A percentile compares a stretch with the other conserved stretches of the same genome.
Evolutionary conservation across 305 asterid species (phyloP).

Genomic region (Rubia peregrina): DNA sequence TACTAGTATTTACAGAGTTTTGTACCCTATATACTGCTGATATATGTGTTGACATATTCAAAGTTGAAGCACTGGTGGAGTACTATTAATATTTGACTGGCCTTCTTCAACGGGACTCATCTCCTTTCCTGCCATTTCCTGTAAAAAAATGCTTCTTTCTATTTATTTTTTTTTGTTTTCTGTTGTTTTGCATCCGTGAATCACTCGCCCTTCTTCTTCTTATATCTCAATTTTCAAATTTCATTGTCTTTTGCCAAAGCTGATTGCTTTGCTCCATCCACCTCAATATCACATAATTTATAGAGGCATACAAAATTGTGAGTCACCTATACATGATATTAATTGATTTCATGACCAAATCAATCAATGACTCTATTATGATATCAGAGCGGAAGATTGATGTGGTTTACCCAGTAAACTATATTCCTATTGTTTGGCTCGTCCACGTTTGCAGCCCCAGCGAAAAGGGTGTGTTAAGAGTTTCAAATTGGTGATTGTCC

Average conservation of each 20-base stretch:
- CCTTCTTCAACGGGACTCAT: slow-evolving; percentile 5
- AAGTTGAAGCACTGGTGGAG: not conserved
- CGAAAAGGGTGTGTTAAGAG: too few relatives aligned
- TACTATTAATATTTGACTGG: not conserved
- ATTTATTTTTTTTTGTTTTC: not conserved
- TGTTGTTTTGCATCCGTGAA: slow-evolving; percentile 10
- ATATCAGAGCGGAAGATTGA: too few relatives aligned
- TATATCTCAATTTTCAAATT: not conserved
- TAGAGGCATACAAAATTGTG: too few relatives aligned
- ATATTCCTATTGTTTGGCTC: too few relatives aligned
- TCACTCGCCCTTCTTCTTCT: slow-evolving; percentile 5
- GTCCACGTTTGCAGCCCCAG: too few relatives aligned
- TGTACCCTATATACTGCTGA: not conserved
- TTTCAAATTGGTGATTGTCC: too few relatives aligned
- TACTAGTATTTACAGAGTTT: slow-evolving; percentile 9
- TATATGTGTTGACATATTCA: not conserved
- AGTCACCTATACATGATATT: too few relatives aligned
- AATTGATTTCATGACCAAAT: too few relatives aligned
- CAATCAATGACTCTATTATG: too few relatives aligned
- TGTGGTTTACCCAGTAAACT: too few relatives aligned
- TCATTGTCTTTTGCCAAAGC: not conserved
- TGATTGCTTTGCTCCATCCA: not conserved
- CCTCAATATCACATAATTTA: not conserved
- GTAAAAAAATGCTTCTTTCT: not conserved
- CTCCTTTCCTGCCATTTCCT: slow-evolving; percentile 12